Conservation (phyloP, 768 basidiomycete genomes). For the Boletellus ananiceps region DNA sequence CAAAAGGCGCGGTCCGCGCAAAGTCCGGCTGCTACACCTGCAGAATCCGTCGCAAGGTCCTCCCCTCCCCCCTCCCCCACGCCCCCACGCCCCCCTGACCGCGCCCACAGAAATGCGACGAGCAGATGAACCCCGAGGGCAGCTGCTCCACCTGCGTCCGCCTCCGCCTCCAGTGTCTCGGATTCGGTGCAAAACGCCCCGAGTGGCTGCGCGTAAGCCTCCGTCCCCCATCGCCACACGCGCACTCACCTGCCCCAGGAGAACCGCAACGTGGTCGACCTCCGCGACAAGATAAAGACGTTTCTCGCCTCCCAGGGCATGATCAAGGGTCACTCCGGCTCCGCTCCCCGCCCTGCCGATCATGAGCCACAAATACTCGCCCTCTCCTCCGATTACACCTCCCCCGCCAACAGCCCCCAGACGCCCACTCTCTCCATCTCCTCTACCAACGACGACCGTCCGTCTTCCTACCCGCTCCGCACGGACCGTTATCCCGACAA, state of each 20-base stretch:
- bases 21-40: constrained; percentile 90
- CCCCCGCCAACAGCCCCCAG: constrained; percentile 39
- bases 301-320: constrained; percentile 80
- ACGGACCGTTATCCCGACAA: constrained; percentile 26
- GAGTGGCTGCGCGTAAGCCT: constrained; percentile 75
- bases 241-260: constrained; percentile 43
- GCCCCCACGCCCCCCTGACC: constrained; percentile 14
- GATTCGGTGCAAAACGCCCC: constrained; percentile 80
- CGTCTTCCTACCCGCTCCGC: constrained; percentile 32
- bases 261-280: constrained; percentile 57
- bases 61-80: constrained; percentile 14
- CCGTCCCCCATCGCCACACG: background rate
- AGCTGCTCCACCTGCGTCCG: constrained; percentile 74
- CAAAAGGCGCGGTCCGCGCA: constrained; percentile 77
- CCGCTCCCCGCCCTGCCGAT: constrained; percentile 54
- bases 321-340: constrained; percentile 84
- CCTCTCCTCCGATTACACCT: constrained; percentile 41
- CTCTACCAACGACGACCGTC: constrained; percentile 38
- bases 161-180: constrained; percentile 78
- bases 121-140: constrained; percentile 56
- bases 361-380: constrained; percentile 52
- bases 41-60: constrained; percentile 79
- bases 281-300: constrained; percentile 74
- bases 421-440: constrained; percentile 46
- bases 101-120: constrained; percentile 72